Evolutionary conservation across 2,329 filamentous ascomycete species (phyloP).

Genomic region (Phialophora macrospora): DNA sequence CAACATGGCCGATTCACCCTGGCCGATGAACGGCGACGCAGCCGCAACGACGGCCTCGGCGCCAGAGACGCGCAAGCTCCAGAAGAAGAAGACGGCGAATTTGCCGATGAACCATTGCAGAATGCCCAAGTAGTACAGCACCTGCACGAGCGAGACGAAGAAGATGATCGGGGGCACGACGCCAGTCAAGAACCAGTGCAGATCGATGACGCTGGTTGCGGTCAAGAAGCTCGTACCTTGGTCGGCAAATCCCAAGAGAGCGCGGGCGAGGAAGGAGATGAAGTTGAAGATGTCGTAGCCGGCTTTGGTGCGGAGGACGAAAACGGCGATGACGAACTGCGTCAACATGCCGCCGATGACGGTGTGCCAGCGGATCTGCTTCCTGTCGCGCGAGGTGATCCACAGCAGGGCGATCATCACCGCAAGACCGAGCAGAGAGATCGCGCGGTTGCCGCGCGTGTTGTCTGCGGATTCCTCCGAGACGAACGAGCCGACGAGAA

Average conservation of each 20-base stretch:
- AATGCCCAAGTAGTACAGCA: slow-evolving; percentile 78
- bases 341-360: slow-evolving; percentile 87
- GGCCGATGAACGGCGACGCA: slow-evolving; percentile 90
- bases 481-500: slow-evolving; percentile 78
- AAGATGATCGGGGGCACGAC: slow-evolving; percentile 94
- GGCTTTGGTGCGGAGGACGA: slow-evolving; percentile 78
- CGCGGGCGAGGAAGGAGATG: slow-evolving; percentile 74
- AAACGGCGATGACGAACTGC: slow-evolving; percentile 86
- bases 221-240: slow-evolving; percentile 77
- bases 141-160: slow-evolving; percentile 90
- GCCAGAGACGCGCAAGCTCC: slow-evolving; percentile 82
- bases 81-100: slow-evolving; percentile 90
- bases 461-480: slow-evolving; percentile 75
- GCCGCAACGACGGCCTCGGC: slow-evolving; percentile 93
- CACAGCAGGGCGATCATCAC: slow-evolving; percentile 73
- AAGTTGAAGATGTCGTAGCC: slow-evolving; percentile 93
- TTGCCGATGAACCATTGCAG: slow-evolving; percentile 90
- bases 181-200: slow-evolving; percentile 72
- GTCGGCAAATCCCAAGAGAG: slow-evolving; percentile 75
- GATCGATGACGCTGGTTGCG: slow-evolving; percentile 48
- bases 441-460: slow-evolving; percentile 76
- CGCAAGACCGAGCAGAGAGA: slow-evolving; percentile 77
- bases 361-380: slow-evolving; percentile 68
- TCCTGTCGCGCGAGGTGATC: slow-evolving; percentile 72
- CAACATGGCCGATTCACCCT: slow-evolving; percentile 92